phyloP scores from a whole-genome alignment of 192 early-diverging fungal species.

The Phlyctochytrium planicorne region DNA sequence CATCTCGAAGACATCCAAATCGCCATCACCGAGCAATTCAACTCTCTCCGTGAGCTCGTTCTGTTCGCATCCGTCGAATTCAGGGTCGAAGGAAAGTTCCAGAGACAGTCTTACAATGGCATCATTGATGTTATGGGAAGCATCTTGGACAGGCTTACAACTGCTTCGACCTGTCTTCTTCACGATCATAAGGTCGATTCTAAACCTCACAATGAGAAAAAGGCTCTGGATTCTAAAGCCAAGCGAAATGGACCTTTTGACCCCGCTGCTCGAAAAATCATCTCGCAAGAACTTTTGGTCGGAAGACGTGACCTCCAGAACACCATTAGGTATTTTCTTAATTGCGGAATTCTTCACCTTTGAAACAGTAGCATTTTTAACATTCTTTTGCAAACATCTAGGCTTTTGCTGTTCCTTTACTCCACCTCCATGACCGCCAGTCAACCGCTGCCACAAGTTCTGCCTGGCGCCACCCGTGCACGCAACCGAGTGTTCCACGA shows the following conservation, averaged over 20 bases:
- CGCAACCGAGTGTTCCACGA: background rate
- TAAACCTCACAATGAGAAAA: background rate
- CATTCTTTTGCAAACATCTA: too few relatives aligned
- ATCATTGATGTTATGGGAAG: background rate
- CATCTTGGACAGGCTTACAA: background rate
- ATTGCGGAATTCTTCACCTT: too few relatives aligned
- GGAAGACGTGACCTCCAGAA: background rate
- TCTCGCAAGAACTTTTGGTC: background rate
- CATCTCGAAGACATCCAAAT: background rate
- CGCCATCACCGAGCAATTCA: background rate
- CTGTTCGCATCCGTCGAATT: constrained; percentile 4
- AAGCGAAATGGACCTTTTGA: background rate
- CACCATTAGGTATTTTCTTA: too few relatives aligned
- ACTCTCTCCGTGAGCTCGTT: constrained; percentile 3
- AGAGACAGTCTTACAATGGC: background rate
- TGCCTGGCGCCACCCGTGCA: background rate
- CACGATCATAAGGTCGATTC: background rate
- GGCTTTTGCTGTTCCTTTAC: background rate
- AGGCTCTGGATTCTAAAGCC: background rate
- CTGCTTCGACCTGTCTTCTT: background rate
- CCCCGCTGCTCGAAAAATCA: background rate
- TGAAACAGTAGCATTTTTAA: too few relatives aligned
- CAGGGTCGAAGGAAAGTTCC: background rate
- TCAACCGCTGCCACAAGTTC: background rate
- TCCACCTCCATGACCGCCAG: background rate